Percentiles rank a stretch among this genome's conserved stretches.
Evolutionary conservation across 768 basidiomycete genomes (phyloP).

Genomic region (Porphyrellus cyaneotinctus): DNA sequence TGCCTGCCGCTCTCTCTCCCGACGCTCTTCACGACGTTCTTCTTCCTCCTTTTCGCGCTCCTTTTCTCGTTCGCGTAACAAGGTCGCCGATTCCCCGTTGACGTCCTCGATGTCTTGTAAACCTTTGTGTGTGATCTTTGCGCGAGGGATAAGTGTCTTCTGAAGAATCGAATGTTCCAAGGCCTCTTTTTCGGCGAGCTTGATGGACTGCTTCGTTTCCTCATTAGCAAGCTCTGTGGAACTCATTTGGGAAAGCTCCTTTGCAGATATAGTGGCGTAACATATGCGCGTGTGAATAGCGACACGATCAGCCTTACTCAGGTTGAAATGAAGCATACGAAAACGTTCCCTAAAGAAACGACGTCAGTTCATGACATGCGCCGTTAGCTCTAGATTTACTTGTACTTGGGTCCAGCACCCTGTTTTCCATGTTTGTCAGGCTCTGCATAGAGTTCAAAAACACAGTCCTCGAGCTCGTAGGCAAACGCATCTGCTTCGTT

Average conservation of each 20-base stretch:
- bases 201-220: conserved; percentile 79
- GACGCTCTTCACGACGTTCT: conserved; percentile 53
- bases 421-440: conserved; percentile 64
- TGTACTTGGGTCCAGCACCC: conserved; percentile 74
- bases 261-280: conserved; percentile 58
- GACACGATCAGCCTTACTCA: conserved; percentile 77
- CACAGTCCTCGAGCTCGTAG: conserved; percentile 65
- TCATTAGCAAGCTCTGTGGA: conserved; percentile 88
- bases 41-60: conserved; percentile 63
- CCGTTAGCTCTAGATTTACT: conserved; percentile 44
- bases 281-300: conserved; percentile 77
- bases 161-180: conserved; percentile 81
- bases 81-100: conserved; percentile 45
- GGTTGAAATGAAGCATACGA: conserved; percentile 84
- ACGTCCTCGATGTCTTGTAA: conserved; percentile 85
- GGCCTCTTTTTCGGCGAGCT: conserved; percentile 75
- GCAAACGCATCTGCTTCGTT: conserved; percentile 62
- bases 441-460: conserved; percentile 76
- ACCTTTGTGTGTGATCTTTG: conserved; percentile 93
- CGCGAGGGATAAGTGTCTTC: conserved; percentile 57
- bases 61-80: conserved; percentile 46
- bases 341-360: conserved; percentile 68
- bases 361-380: conserved; percentile 3
- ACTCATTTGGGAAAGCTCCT: conserved; percentile 78
- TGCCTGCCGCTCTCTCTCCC: conserved; percentile 66